Conservation (phyloP, 371 early-diverging fungal species). For the Mortierella sp. region DNA sequence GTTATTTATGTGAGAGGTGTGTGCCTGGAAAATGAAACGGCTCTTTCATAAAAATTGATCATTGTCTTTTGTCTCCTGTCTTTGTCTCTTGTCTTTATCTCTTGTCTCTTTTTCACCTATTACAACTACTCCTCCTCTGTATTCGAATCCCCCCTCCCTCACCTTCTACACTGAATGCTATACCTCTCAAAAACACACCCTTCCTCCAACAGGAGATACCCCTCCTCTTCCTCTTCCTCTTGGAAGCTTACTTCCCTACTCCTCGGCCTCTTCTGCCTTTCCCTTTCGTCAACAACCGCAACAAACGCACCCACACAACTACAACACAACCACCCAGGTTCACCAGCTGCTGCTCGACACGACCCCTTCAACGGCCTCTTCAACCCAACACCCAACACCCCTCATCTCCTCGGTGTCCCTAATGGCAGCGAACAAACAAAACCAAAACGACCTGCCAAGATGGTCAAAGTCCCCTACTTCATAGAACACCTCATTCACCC, state of each 20-base stretch:
- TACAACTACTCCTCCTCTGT: background rate
- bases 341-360: background rate
- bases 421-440: background rate
- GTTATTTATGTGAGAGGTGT: background rate
- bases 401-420: background rate
- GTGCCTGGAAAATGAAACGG: background rate
- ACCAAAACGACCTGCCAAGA: slow-evolving; percentile 1
- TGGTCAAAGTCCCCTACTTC: slow-evolving; percentile 26
- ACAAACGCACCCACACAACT: background rate
- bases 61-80: background rate
- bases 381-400: background rate
- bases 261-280: background rate
- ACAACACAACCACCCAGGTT: background rate
- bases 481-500: slow-evolving; percentile 16
- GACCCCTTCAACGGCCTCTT: slow-evolving; percentile 4
- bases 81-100: background rate
- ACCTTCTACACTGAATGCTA: background rate
- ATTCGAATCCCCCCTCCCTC: background rate
- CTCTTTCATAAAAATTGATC: background rate
- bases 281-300: background rate
- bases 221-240: background rate
- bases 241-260: background rate
- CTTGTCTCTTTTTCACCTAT: background rate
- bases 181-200: background rate
- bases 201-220: background rate